Base-by-base conservation (phyloP, 805 yeast species). In the Blastobotrys parvus region DNA sequence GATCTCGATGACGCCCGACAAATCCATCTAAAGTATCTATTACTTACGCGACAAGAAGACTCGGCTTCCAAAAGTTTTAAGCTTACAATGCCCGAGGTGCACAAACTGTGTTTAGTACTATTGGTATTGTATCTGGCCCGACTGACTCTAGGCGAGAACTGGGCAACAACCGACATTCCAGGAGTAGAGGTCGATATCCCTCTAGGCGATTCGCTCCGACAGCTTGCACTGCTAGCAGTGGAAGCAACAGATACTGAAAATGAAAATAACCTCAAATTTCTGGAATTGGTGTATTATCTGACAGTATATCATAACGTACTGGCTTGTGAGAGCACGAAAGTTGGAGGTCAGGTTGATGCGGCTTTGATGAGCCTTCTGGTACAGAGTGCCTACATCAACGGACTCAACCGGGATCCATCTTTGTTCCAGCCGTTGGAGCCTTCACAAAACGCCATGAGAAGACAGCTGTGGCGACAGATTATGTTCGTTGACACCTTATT, bases 401-500 rank as follows among this genome's bases (percentile, higher is more conserved):
- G 61, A 0, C 48, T 58, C 3, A 59, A 58, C 40, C 47, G 60
- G 2, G 61, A 58, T 38, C 62, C 62, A 3, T 13, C 11, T 13
- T 10, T n/a, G 19, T 32, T 15, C 18, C 25, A 35, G 25, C 27
- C 23, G 8, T 11, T 21, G 15, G 13, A 19, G 13, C 38, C 19
- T 4, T 25, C 13, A 3, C 22, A 18, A n/a, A 27, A 5, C 8
- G 41, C 43, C 16, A 31, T 49, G 19, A 50, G 60, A 57, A 47
- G 58, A 3, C 35, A 32, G 35, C 41, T 57, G 17, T 57, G 60
- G 59, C 35, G 51, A 18, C 51, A 51, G 34, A 45, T 51, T 33
- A 48, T 57, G 4, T 43, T 48, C 13, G 31, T 53, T 17, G 61
- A 57, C 39, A 47, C 57, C 1, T 22, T 41, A 7, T 42, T 49